Base-by-base conservation (phyloP, 345 rosid genomes). In the Luvunga scandens region DNA sequence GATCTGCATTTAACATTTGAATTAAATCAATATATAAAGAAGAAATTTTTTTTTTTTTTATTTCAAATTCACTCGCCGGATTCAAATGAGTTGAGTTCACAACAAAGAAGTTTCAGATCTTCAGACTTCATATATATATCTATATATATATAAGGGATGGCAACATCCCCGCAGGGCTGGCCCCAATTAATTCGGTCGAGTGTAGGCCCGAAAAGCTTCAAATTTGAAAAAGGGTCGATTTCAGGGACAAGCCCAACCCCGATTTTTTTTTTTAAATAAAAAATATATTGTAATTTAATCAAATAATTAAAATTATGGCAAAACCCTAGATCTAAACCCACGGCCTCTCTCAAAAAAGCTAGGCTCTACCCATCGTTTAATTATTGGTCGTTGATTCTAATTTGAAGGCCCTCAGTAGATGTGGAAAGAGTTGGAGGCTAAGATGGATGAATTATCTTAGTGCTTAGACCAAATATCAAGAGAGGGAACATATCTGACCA, bases 391-490 rank as follows among this genome's bases (percentile, higher is more conserved):
- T 42, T 36, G 4, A 31, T 80, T 55, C 72, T 28, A 33, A 53
- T 16, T 13, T 83, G 77, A 73, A 85, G 88, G 87, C 61, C 61
- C 80, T 86, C 4, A 71, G 73, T 48, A 83, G 88, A 79, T 82
- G 90, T 73, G 90, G 89, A 18, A 87, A 89, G 84, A 87, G 90
- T 34, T 89, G 90, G 81, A 81, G 92, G 30, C 69, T 87, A 59
- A 87, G 92, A 78, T 89, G 90, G 88, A 76, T 89, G 85, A 87
- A 89, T 83, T 87, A 89, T 80, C 86, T 87, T n/a, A n/a, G n/a
- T n/a, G n/a, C n/a, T n/a, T 19, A 85, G 92, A 80, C 92, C 92
- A 24, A 87, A 87, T 34, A 85, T 87, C 60, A 89, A 89, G 77
- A 89, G 89, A 81, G 92, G 90, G 71, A 81, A 85, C 69, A 89